Conservation (phyloP, 2,329 filamentous ascomycete species). For the Hymenoscyphus albidus region DNA sequence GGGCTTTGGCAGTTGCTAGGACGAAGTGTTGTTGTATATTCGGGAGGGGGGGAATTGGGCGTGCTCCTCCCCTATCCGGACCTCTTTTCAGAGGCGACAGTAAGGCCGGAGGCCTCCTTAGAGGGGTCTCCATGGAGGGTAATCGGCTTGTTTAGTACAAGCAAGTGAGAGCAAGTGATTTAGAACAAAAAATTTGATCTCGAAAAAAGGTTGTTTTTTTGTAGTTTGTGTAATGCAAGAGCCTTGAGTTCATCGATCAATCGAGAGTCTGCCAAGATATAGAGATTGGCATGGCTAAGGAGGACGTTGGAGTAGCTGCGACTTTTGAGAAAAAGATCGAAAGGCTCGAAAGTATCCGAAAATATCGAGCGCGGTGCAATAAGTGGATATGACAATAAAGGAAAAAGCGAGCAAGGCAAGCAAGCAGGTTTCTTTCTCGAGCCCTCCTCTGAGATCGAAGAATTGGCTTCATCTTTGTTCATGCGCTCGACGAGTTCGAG, state of each 20-base stretch:
- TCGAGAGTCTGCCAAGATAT: conserved; percentile 10
- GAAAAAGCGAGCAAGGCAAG: not conserved
- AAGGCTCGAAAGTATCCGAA: conserved; percentile 12
- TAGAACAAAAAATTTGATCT: too few species aligned
- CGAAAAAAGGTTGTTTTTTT: too few species aligned
- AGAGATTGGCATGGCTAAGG: conserved; percentile 17
- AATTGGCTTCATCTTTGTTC: too few species aligned
- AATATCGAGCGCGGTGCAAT: conserved; percentile 4
- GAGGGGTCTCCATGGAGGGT: too few species aligned
- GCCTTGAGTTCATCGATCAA: conserved; percentile 15
- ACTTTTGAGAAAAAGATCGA: not conserved
- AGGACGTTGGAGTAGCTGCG: conserved; percentile 15
- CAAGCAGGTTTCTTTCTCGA: not conserved
- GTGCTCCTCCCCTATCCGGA: too few species aligned
- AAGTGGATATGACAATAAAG: not conserved
- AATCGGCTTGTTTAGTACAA: too few species aligned
- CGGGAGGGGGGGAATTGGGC: too few species aligned
- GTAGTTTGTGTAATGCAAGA: conserved; percentile 15
- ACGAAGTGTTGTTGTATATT: too few species aligned
- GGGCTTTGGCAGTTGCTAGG: too few species aligned
- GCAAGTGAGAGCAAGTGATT: too few species aligned
- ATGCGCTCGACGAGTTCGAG: not conserved
- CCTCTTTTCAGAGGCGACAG: too few species aligned
- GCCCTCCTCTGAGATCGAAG: not conserved
- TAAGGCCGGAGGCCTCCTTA: too few species aligned